Evolutionary conservation across 352 stramenopile genomes (phyloP).

Genomic region (Globisporangium parvum): DNA sequence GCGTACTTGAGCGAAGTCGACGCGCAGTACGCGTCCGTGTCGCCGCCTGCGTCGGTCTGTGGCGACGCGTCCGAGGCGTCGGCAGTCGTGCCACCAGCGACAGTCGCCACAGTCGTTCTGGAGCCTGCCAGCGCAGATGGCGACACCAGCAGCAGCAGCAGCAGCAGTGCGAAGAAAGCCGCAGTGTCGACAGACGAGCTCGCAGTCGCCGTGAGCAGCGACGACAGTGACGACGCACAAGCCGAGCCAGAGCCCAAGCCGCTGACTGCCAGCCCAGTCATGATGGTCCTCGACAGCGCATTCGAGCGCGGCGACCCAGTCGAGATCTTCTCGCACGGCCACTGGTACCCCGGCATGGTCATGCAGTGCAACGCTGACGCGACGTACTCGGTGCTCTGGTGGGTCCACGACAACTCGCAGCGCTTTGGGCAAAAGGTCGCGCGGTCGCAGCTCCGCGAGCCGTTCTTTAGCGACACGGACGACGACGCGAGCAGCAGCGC

Average conservation of each 20-base stretch:
- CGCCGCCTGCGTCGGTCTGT: constrained; percentile 21
- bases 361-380: constrained; percentile 48
- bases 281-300: not conserved
- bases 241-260: constrained; percentile 2
- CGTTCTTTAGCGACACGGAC: constrained; percentile 9
- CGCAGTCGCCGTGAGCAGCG: not conserved
- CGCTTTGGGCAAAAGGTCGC: constrained; percentile 52
- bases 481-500: constrained; percentile 20
- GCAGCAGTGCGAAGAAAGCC: not conserved
- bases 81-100: not conserved
- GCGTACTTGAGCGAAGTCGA: constrained; percentile 42
- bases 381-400: constrained; percentile 77
- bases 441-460: constrained; percentile 43
- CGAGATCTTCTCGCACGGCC: constrained; percentile 40
- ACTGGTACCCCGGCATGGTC: constrained; percentile 67
- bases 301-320: constrained; percentile 63
- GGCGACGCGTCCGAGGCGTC: constrained; percentile 6
- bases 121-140: not conserved
- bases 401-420: constrained; percentile 76
- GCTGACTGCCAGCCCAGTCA: not conserved
- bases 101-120: not conserved
- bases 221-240: not conserved
- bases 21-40: constrained; percentile 53
- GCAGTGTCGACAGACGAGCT: not conserved
- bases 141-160: not conserved